phyloP scores from a whole-genome alignment of 164 flowering plant genomes.

The Vitis riparia region DNA sequence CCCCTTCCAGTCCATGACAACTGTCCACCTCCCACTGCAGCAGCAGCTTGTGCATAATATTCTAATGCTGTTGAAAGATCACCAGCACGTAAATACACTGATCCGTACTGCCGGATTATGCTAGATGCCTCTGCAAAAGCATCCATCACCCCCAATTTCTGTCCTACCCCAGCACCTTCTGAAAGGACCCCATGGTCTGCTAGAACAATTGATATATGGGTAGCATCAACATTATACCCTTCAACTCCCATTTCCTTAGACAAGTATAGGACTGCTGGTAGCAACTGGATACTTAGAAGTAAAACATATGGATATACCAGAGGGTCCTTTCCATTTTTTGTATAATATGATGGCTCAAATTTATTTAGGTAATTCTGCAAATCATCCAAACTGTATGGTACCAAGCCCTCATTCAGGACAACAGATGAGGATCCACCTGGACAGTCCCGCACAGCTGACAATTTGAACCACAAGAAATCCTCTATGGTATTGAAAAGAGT shows the following conservation, averaged over 20 bases:
- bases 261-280: slow-evolving; percentile 69
- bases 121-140: slow-evolving; percentile 86
- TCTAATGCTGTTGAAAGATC: slow-evolving; percentile 75
- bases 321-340: slow-evolving; percentile 95
- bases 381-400: slow-evolving; percentile 85
- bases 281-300: slow-evolving; percentile 85
- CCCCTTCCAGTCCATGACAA: slow-evolving; percentile 82
- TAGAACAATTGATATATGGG: slow-evolving; percentile 74
- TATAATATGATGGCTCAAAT: slow-evolving; percentile 93
- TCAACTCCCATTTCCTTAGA: slow-evolving; percentile 81
- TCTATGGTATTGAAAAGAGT: slow-evolving; percentile 86
- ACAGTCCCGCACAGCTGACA: slow-evolving; percentile 75
- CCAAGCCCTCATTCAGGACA: slow-evolving; percentile 58
- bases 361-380: slow-evolving; percentile 88
- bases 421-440: slow-evolving; percentile 51
- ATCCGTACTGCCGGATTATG: slow-evolving; percentile 90
- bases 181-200: slow-evolving; percentile 85
- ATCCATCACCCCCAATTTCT: slow-evolving; percentile 81
- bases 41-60: slow-evolving; percentile 96
- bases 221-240: slow-evolving; percentile 79
- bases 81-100: slow-evolving; percentile 65
- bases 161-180: slow-evolving; percentile 64
- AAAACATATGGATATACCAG: slow-evolving; percentile 90
- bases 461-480: slow-evolving; percentile 93
- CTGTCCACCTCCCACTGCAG: slow-evolving; percentile 93